Evolutionary conservation across 805 yeast genomes (phyloP).

Genomic region (Suhomyces sp.): DNA sequence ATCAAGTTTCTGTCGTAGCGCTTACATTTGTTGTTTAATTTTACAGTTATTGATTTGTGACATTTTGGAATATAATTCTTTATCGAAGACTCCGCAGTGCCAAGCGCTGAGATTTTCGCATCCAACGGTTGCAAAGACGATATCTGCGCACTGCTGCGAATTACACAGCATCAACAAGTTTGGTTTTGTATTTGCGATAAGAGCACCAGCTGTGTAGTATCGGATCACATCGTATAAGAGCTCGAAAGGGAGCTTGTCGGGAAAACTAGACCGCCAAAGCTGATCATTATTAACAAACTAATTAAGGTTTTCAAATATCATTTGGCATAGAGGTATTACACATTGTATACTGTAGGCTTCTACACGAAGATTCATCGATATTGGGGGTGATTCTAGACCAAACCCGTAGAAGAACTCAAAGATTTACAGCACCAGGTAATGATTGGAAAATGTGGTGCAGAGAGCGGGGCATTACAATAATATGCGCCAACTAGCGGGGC

Average conservation of each 20-base stretch:
- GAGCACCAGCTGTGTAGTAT: neutral
- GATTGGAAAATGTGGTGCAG: too few species aligned
- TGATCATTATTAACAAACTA: neutral
- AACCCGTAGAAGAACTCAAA: too few species aligned
- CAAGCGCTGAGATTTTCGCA: neutral
- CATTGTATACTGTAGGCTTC: too few species aligned
- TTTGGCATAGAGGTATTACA: too few species aligned
- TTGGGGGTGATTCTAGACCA: too few species aligned
- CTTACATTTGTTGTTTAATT: constrained; percentile 23
- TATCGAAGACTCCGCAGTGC: neutral
- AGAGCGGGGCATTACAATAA: too few species aligned
- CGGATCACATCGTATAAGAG: neutral
- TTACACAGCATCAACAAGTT: neutral
- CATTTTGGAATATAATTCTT: neutral
- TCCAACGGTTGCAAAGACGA: neutral
- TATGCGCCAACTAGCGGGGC: too few species aligned
- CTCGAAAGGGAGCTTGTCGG: neutral
- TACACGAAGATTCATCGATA: too few species aligned
- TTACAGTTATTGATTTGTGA: neutral
- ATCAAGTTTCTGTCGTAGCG: constrained; percentile 25
- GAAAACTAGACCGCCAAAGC: neutral
- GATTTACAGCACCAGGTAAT: too few species aligned
- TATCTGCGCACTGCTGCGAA: neutral
- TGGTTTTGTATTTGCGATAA: neutral
- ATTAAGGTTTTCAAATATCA: too few species aligned